These are phyloP conservation scores for Oryza meridionalis DNA, from an alignment of 176 grass and related monocot genomes.

Conservation along the genomic window DNA sequence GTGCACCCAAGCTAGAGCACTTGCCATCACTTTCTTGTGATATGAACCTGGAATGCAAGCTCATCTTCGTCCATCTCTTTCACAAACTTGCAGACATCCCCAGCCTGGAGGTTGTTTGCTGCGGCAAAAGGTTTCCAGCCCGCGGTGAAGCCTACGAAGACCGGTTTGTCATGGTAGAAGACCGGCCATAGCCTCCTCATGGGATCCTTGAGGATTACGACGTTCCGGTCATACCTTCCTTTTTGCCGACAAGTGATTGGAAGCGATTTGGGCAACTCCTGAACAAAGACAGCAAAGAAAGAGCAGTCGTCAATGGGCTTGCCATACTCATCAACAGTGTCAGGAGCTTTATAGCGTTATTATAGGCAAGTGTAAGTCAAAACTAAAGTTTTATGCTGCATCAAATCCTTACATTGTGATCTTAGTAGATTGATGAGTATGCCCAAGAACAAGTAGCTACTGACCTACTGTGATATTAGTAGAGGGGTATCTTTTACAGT, in stretches of 20 bases:
- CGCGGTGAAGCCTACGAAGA: conserved; percentile 45
- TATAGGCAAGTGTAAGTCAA: too few relatives aligned
- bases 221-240: conserved; percentile 12
- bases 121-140: conserved; percentile 60
- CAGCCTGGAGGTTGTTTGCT: conserved; percentile 50
- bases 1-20: neutral
- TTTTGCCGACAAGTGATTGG: neutral
- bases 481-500: too few relatives aligned
- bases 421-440: too few relatives aligned
- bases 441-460: too few relatives aligned
- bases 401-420: too few relatives aligned
- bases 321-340: too few relatives aligned
- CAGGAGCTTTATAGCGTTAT: too few relatives aligned
- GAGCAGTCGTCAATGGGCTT: neutral
- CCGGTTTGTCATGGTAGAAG: conserved; percentile 37
- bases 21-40: neutral
- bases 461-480: too few relatives aligned
- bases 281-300: neutral
- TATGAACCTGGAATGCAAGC: conserved; percentile 39
- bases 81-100: conserved; percentile 41
- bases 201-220: conserved; percentile 57
- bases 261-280: conserved; percentile 46
- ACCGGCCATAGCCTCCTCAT: conserved; percentile 56
- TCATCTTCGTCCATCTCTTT: conserved; percentile 25
- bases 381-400: too few relatives aligned